These are phyloP conservation scores for Yamadazyma atlantica DNA, from an alignment of 1,139 yeast species.

Conservation along the genomic window DNA sequence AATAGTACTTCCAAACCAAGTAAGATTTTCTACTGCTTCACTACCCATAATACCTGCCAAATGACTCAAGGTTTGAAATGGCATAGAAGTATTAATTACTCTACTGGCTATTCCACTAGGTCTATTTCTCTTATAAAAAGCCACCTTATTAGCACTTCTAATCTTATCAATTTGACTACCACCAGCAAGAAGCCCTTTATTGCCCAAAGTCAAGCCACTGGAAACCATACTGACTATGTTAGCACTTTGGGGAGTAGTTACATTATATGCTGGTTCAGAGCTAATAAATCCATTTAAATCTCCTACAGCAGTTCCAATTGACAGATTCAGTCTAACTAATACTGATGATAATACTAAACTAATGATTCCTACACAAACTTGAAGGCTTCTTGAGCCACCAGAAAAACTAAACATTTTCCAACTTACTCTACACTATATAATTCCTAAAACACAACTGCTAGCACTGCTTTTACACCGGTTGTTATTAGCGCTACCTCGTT, in stretches of 20 bases:
- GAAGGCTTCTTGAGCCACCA: conserved; percentile 6
- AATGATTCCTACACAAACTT: conserved; percentile 5
- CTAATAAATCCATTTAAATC: conserved; percentile 7
- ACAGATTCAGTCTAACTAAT: conserved; percentile 6
- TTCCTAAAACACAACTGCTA: no score
- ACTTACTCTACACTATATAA: background rate
- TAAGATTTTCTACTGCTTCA: conserved; percentile 7
- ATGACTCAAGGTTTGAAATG: conserved; percentile 1
- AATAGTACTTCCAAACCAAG: conserved; percentile 10
- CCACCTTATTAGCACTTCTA: background rate
- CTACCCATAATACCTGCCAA: conserved; percentile 7
- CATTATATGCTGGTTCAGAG: background rate
- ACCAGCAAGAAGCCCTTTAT: conserved; percentile 5
- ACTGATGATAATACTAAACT: conserved; percentile 5
- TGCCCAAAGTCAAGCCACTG: conserved; percentile 6
- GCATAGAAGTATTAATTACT: background rate
- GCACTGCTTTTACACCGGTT: no score
- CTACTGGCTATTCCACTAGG: background rate
- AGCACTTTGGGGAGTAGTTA: conserved; percentile 5
- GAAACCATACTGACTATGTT: conserved; percentile 5
- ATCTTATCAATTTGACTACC: background rate
- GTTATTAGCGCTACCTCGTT: no score
- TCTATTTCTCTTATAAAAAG: conserved; percentile 4
- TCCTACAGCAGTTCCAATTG: background rate
- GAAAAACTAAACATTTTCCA: background rate